Evolutionary conservation across 345 rosid species (phyloP), one percentile per base, ranked within the genome.

Genomic region (Dimocarpus longan): DNA sequence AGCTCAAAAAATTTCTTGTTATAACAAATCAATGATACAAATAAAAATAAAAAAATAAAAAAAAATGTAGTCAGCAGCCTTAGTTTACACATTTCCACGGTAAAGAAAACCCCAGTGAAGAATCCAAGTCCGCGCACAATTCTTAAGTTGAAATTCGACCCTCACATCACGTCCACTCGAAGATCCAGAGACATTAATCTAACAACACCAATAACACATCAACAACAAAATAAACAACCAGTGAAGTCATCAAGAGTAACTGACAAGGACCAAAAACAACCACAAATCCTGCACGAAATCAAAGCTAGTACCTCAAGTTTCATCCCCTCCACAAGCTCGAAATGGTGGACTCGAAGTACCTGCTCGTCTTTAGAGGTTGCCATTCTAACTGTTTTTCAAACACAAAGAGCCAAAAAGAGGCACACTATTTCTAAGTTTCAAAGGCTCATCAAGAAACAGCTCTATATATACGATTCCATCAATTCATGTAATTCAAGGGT

Each of bases 61-160:
- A 16, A 16, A 50, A 28, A 2, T 67, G 42, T 44, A 72, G 26
- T 24, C 52, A 43, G 66, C 40, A 75, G 60, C 74, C 71, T 57
- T 63, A 68, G 74, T 71, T 85, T 84, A 90, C 94, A 63, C 63
- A 32, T 85, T 85, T 76, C 90, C 94, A 52, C 52, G 85, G 86
- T 79, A 86, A 73, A 88, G 66, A 83, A 85, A 86, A 70, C 91
- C 94, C 94, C 92, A 87, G 76, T 86, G 91, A 78, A 91, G 91
- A 84, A 91, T 78, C 90, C 92, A 91, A 78, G 88, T 80, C 81
- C 84, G 83, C 39, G 66, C 65, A 80, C 92, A 86, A 78, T 89
- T 86, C 78, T 79, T 87, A 26, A 89, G 89, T 78, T 82, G 92
- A 82, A 89, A 83, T 78, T 87, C 89, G 84, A 85, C 89, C 79